A percentile compares a stretch with the other conserved stretches of the same genome.
Evolutionary conservation across 148 eudicot genomes (phyloP).

Genomic region (Diospyros kaki): DNA sequence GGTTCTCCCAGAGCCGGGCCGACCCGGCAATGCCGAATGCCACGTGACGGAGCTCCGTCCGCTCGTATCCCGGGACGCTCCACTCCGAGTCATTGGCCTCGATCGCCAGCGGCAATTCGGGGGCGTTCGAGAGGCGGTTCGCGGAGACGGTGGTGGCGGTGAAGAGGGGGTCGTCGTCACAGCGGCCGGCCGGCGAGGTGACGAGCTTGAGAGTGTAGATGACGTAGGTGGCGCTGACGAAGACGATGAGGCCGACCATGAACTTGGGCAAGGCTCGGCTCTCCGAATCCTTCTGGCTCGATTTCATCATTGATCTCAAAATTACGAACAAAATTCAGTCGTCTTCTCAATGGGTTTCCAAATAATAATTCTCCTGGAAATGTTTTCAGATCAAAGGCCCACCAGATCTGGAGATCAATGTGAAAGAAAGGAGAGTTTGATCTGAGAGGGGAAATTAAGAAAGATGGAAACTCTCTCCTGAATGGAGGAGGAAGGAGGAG

Average conservation of each 20-base stretch:
- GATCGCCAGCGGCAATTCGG: not conserved
- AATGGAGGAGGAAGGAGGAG: not conserved
- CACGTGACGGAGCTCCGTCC: conserved; percentile 55
- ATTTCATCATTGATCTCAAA: conserved; percentile 32
- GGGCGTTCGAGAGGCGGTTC: not conserved
- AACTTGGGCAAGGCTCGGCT: conserved; percentile 30
- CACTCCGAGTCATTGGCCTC: not conserved
- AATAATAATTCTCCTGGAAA: not conserved
- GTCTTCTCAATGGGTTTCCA: not conserved
- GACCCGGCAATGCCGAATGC: conserved; percentile 83
- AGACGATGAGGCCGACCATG: conserved; percentile 54
- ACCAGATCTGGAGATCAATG: not conserved
- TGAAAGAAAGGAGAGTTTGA: not conserved
- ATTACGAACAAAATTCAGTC: not conserved
- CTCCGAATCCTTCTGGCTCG: conserved; percentile 43
- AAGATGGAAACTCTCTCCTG: too few relatives aligned
- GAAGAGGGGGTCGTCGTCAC: conserved; percentile 21
- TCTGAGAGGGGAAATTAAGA: not conserved
- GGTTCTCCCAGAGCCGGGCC: conserved; percentile 45
- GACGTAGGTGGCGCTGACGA: conserved; percentile 63
- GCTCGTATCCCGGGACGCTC: not conserved
- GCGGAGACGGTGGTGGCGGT: not conserved
- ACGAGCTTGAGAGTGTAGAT: conserved; percentile 71
- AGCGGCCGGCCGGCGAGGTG: conserved; percentile 28
- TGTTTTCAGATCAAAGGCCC: not conserved